phyloP scores from a whole-genome alignment of 805 yeast genomes.

The Maudiozyma serrabonitensis region DNA sequence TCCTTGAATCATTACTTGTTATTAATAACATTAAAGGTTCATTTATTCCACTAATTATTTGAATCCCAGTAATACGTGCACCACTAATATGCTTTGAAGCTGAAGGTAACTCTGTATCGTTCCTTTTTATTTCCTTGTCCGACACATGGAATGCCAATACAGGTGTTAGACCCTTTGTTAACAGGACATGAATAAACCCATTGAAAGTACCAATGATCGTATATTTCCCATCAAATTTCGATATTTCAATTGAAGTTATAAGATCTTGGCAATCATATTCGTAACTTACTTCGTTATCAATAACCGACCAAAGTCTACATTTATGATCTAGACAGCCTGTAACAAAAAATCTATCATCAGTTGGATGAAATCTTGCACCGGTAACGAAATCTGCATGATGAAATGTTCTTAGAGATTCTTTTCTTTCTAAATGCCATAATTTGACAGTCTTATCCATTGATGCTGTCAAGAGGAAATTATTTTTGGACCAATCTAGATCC shows the following conservation, averaged over 20 bases:
- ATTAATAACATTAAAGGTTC: constrained; percentile 40
- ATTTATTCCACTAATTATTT: constrained; percentile 26
- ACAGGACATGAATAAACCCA: constrained; percentile 54
- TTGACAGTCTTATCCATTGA: constrained; percentile 79
- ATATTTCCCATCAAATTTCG: constrained; percentile 52
- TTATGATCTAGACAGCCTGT: constrained; percentile 74
- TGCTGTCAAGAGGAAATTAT: constrained; percentile 67
- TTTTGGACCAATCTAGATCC: constrained; percentile 82
- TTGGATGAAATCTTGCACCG: constrained; percentile 67
- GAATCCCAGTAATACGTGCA: constrained; percentile 72
- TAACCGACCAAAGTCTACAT: constrained; percentile 74
- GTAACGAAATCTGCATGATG: constrained; percentile 77
- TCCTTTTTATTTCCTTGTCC: constrained; percentile 27
- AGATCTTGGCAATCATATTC: constrained; percentile 52
- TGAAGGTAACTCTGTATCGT: not conserved
- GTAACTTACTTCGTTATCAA: constrained; percentile 58
- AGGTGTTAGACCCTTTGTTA: constrained; percentile 51
- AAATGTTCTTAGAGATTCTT: constrained; percentile 52
- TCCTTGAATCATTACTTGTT: constrained; percentile 73
- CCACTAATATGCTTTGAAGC: constrained; percentile 20
- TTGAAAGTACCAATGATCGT: constrained; percentile 67
- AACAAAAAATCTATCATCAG: constrained; percentile 77
- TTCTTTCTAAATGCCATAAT: constrained; percentile 75
- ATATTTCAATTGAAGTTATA: constrained; percentile 65
- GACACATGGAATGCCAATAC: constrained; percentile 38